phyloP scores from a whole-genome alignment of 2,329 filamentous ascomycete genomes.

The Diaporthe citriasiana region DNA sequence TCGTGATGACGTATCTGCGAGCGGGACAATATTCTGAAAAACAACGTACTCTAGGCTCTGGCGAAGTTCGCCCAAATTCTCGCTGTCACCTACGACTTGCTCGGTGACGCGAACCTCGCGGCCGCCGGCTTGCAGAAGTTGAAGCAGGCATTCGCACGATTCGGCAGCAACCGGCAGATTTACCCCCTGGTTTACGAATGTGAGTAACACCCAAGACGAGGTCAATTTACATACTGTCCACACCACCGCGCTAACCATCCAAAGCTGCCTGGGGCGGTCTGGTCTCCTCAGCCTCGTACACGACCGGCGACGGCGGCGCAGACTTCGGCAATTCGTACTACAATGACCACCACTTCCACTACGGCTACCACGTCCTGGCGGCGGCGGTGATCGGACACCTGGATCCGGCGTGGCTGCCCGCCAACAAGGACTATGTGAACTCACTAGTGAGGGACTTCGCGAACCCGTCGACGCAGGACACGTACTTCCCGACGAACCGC shows the following conservation, averaged over 20 bases:
- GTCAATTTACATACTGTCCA: background rate
- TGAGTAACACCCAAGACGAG: conserved; percentile 51
- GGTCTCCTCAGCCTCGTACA: conserved; percentile 82
- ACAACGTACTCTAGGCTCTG: conserved; percentile 63
- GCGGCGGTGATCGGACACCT: conserved; percentile 86
- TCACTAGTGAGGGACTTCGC: conserved; percentile 85
- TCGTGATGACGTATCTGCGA: too few relatives aligned
- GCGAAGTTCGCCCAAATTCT: conserved; percentile 82
- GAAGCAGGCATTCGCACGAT: conserved; percentile 76
- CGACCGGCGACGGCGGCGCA: conserved; percentile 74
- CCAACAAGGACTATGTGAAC: conserved; percentile 86
- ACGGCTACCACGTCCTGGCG: conserved; percentile 90
- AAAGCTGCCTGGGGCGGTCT: conserved; percentile 79
- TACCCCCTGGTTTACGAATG: conserved; percentile 76
- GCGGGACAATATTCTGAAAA: conserved; percentile 22
- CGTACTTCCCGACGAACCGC: conserved; percentile 84
- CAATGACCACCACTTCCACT: conserved; percentile 83
- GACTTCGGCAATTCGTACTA: conserved; percentile 95
- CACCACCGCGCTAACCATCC: conserved; percentile 49
- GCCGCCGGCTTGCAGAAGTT: conserved; percentile 71
- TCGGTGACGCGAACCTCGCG: conserved; percentile 70
- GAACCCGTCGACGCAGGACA: conserved; percentile 79
- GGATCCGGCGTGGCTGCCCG: conserved; percentile 79
- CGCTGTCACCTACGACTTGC: conserved; percentile 74
- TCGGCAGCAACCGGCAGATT: conserved; percentile 76